These are phyloP conservation scores for Acorus calamus DNA, from an alignment of 106 monocot genomes.

Conservation along the genomic window DNA sequence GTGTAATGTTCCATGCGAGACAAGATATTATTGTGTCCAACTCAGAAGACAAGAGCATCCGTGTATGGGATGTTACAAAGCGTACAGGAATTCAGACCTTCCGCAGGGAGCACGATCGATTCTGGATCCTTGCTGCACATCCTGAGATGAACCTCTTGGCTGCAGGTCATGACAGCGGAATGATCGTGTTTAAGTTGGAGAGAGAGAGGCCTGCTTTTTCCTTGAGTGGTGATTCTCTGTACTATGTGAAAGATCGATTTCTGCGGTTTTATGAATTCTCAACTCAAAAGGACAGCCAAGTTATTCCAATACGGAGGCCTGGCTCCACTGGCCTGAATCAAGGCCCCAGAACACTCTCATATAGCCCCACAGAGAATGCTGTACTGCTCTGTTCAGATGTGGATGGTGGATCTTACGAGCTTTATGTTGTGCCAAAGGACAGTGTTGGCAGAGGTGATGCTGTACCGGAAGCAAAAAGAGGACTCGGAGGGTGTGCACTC, in stretches of 20 bases:
- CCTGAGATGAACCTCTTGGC: conserved; percentile 89
- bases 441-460: conserved; percentile 44
- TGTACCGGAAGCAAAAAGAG: conserved; percentile 69
- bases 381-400: conserved; percentile 69
- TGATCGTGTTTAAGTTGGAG: conserved; percentile 89
- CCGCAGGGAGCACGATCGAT: conserved; percentile 82
- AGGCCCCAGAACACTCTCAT: conserved; percentile 59
- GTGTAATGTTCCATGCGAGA: conserved; percentile 87
- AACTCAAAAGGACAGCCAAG: conserved; percentile 59
- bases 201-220: conserved; percentile 80
- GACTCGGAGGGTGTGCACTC: conserved; percentile 54
- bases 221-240: conserved; percentile 50
- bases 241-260: conserved; percentile 74
- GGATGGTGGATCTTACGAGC: conserved; percentile 84
- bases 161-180: conserved; percentile 90
- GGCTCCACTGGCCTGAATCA: conserved; percentile 75
- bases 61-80: conserved; percentile 91
- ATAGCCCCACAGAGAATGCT: conserved; percentile 82
- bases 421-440: conserved; percentile 64
- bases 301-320: conserved; percentile 62
- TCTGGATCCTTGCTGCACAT: conserved; percentile 83
- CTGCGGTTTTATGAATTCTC: conserved; percentile 63
- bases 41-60: conserved; percentile 88
- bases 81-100: conserved; percentile 82
- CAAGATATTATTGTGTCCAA: conserved; percentile 88